phyloP scores from a whole-genome alignment of 2,329 filamentous ascomycete genomes.

The Penicillium sp. region DNA sequence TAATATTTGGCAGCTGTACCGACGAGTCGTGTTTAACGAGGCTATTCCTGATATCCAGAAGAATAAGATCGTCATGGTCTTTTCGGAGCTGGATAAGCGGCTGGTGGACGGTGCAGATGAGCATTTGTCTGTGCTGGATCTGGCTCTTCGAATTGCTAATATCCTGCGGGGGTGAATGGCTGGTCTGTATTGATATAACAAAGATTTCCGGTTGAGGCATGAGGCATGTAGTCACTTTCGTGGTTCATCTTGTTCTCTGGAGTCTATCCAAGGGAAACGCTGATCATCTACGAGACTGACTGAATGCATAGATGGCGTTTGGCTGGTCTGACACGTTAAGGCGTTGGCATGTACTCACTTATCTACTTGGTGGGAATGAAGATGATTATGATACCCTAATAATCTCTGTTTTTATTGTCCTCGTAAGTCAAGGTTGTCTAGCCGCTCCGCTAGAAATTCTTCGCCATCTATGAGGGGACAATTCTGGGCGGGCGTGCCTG shows the following conservation, averaged over 20 bases:
- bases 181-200: not conserved
- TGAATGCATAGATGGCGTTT: slow-evolving; percentile 14
- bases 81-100: slow-evolving; percentile 93
- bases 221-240: slow-evolving; percentile 2
- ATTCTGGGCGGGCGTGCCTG: too few relatives aligned
- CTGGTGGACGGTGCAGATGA: slow-evolving; percentile 94
- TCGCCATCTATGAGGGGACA: too few relatives aligned
- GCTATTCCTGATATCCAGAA: slow-evolving; percentile 81
- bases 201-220: slow-evolving; percentile 1
- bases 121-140: slow-evolving; percentile 84
- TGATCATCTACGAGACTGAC: not conserved
- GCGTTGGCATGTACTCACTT: slow-evolving; percentile 18
- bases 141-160: slow-evolving; percentile 77
- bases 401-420: too few relatives aligned
- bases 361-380: slow-evolving; percentile 6
- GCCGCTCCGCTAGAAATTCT: too few relatives aligned
- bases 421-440: too few relatives aligned
- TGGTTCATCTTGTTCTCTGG: not conserved
- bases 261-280: too few relatives aligned
- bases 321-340: slow-evolving; percentile 11
- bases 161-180: slow-evolving; percentile 55
- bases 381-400: slow-evolving; percentile 21
- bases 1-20: slow-evolving; percentile 56
- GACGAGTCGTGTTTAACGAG: slow-evolving; percentile 80
- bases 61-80: slow-evolving; percentile 83